phyloP scores from a whole-genome alignment of 2,329 filamentous ascomycete species.

The Fusarium pseudoanthophilum region DNA sequence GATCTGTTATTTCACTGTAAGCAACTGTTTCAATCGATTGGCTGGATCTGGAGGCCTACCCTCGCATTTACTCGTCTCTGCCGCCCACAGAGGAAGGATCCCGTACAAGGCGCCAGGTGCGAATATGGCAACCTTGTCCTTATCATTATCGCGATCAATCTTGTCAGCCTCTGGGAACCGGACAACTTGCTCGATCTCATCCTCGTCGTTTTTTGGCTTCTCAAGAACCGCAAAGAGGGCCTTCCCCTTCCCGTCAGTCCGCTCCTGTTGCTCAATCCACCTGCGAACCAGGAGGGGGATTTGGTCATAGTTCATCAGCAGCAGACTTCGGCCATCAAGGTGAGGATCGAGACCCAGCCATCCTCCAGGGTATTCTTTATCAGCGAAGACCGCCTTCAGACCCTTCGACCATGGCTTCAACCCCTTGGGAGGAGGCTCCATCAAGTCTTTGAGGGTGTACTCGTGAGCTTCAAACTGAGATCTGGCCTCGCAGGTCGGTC shows the following conservation, averaged over 20 bases:
- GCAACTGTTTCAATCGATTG: not conserved
- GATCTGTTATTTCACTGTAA: constrained; percentile 31
- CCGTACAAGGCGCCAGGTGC: constrained; percentile 63
- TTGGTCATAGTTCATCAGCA: constrained; percentile 58
- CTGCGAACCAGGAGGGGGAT: constrained; percentile 56
- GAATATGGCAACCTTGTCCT: constrained; percentile 58
- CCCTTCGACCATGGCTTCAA: constrained; percentile 54
- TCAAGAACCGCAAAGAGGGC: constrained; percentile 56
- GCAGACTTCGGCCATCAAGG: constrained; percentile 58
- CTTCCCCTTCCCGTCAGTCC: constrained; percentile 48
- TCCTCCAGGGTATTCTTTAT: constrained; percentile 60
- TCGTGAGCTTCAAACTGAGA: constrained; percentile 53
- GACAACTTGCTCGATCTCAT: constrained; percentile 53
- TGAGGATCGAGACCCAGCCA: constrained; percentile 66
- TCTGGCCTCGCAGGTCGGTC: constrained; percentile 49
- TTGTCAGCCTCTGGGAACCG: constrained; percentile 43
- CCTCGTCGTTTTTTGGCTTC: constrained; percentile 51
- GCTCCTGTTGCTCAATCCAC: constrained; percentile 60
- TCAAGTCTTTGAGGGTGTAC: constrained; percentile 58
- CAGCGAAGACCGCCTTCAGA: constrained; percentile 54
- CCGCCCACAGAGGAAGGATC: constrained; percentile 61
- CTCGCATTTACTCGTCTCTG: constrained; percentile 55
- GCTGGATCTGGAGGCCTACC: constrained; percentile 45
- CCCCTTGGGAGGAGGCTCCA: constrained; percentile 51
- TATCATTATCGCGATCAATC: constrained; percentile 47